Evolutionary conservation across 164 flowering plant species (phyloP).

Genomic region (Chloranthus sessilifolius): DNA sequence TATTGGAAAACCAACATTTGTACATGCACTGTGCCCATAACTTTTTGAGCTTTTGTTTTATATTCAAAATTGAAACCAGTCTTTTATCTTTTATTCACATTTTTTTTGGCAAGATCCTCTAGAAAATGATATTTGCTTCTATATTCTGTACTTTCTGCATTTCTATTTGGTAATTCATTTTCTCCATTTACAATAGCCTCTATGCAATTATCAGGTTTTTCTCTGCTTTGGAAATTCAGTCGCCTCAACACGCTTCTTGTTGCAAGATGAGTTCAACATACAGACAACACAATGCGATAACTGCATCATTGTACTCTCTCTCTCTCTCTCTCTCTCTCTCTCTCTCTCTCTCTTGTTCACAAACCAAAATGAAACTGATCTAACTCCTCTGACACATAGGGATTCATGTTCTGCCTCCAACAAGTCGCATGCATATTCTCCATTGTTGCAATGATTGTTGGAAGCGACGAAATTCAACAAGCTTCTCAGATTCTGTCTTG

Average conservation of each 20-base stretch:
- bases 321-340: constrained; percentile 13
- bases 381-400: constrained; percentile 34
- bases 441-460: constrained; percentile 39
- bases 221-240: constrained; percentile 65
- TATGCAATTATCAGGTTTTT: constrained; percentile 64
- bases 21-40: too few relatives aligned
- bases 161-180: too few relatives aligned
- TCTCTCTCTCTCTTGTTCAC: not conserved
- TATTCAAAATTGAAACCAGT: too few relatives aligned
- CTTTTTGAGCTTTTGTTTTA: too few relatives aligned
- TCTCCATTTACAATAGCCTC: too few relatives aligned
- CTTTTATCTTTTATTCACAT: too few relatives aligned
- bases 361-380: too few relatives aligned
- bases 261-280: constrained; percentile 83
- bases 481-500: constrained; percentile 43
- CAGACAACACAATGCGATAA: constrained; percentile 72
- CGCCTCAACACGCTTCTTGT: constrained; percentile 65
- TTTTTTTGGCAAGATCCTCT: too few relatives aligned
- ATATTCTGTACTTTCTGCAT: too few relatives aligned
- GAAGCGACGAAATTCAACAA: constrained; percentile 40
- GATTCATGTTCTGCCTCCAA: constrained; percentile 71
- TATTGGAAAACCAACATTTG: too few relatives aligned
- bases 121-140: too few relatives aligned
- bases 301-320: constrained; percentile 65
- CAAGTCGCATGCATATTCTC: constrained; percentile 66